Percentiles rank a stretch among this genome's conserved stretches.
Conservation (phyloP, 1,284 basidiomycete species). For the Phaffia rhodozyma region DNA sequence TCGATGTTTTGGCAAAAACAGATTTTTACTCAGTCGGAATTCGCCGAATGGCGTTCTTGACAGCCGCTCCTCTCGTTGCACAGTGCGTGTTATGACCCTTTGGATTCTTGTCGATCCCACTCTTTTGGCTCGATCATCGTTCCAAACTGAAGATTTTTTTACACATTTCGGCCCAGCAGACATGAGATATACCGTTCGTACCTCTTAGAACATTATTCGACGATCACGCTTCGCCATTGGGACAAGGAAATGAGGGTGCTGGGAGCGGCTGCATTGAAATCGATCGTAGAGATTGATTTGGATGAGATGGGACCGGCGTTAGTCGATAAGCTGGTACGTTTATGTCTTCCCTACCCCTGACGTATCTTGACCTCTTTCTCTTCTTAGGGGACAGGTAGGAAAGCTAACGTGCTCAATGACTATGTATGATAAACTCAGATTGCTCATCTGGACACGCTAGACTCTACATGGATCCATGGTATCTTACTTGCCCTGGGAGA, state of each 20-base stretch:
- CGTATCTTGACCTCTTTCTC: background rate
- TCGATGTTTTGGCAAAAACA: constrained; percentile 77
- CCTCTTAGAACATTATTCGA: constrained; percentile 62
- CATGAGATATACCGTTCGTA: constrained; percentile 53
- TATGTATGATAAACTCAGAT: constrained; percentile 37
- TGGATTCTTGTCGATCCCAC: constrained; percentile 39
- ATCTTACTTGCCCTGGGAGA: constrained; percentile 62
- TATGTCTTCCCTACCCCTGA: constrained; percentile 5
- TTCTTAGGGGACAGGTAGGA: background rate
- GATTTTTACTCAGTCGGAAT: constrained; percentile 92
- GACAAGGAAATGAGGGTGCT: constrained; percentile 66
- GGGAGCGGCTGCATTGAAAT: constrained; percentile 62
- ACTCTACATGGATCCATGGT: constrained; percentile 66
- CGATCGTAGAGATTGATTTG: constrained; percentile 54
- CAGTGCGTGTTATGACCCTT: constrained; percentile 42
- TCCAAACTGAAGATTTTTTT: background rate
- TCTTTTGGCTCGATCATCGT: constrained; percentile 22
- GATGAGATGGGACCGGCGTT: constrained; percentile 43
- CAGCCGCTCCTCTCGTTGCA: constrained; percentile 74
- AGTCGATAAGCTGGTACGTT: constrained; percentile 43
- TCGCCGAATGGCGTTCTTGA: constrained; percentile 66
- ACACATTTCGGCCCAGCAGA: constrained; percentile 24
- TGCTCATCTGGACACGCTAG: constrained; percentile 49
- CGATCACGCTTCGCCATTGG: constrained; percentile 77
- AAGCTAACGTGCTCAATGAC: background rate